Evolutionary conservation across 192 early-diverging fungal species (phyloP), one percentile per base, ranked within the genome.

Genomic region (Podila clonocystis): DNA sequence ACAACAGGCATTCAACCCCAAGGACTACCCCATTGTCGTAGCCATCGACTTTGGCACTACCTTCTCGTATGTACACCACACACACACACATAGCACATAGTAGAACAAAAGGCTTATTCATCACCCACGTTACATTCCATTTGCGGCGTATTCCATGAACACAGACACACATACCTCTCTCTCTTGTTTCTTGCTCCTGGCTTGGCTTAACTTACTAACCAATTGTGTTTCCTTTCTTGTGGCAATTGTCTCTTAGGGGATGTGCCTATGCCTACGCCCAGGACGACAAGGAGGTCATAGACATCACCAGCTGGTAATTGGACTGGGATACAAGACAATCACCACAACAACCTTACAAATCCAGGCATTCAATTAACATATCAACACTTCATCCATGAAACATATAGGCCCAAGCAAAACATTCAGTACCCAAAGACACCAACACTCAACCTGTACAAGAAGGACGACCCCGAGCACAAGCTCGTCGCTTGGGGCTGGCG

Each of bases 361-460:
- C 38, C 49, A 65, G 50, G 24, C 45, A 9, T 22, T 33, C 20
- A 65, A n/a, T 45, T 19, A 50, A 24, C 19, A 2, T 26, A 30
- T 28, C 29, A 41, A 31, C 9, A 22, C 28, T 48, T 19, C 19
- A 26, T 52, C 26, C n/a, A 5, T 45, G 22, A 50, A 65, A 65
- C 49, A 26, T n/a, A 50, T 65, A 77, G 74, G 74, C 68, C 67
- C 12, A 77, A 64, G 33, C 74, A 75, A 33, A 63, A 50, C 58
- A 68, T 68, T 41, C 67, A 68, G 61, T 84, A 84, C 68, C 82
- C 82, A 34, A 83, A 83, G 38, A 78, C 75, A 22, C 82, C 82
- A 12, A 83, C 82, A 19, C 59, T 84, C 58, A 68, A 68, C 55
- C 38, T 59, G 26, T 60, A 68, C 55, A 68, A 19, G 15, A 68